Percentiles rank a stretch among this genome's conserved stretches.
Conservation (phyloP, 345 rosid genomes). For the Mangifera indica region DNA sequence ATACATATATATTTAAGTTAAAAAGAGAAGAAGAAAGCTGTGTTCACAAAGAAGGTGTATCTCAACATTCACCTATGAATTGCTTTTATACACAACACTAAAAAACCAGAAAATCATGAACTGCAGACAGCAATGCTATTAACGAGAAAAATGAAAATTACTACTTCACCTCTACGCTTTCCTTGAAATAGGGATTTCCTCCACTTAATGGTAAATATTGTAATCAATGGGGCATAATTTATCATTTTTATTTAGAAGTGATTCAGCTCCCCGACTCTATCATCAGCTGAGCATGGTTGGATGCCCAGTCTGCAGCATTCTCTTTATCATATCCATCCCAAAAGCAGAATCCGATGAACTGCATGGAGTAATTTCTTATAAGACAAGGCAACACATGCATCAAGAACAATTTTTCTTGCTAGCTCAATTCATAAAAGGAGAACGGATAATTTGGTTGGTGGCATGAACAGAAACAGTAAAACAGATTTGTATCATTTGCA, state of each 20-base stretch:
- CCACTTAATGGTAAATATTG: too few species aligned
- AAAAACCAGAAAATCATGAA: too few species aligned
- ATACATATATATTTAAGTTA: too few species aligned
- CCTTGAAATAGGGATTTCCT: too few species aligned
- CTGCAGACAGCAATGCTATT: too few species aligned
- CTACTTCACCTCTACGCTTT: too few species aligned
- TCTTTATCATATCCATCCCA: slow-evolving; percentile 92
- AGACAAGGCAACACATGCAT: slow-evolving; percentile 18
- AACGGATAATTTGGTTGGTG: neutral
- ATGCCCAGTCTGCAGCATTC: slow-evolving; percentile 93
- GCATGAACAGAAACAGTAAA: neutral
- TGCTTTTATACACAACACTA: too few species aligned
- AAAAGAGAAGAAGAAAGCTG: too few species aligned
- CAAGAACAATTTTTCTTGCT: slow-evolving; percentile 12
- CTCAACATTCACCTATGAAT: too few species aligned
- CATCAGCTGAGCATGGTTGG: slow-evolving; percentile 87
- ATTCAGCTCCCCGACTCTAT: neutral
- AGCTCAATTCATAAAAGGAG: neutral
- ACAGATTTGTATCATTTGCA: neutral
- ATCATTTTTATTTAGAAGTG: neutral
- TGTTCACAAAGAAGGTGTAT: too few species aligned
- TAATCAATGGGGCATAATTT: too few species aligned
- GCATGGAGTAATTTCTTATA: slow-evolving; percentile 13
- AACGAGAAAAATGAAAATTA: too few species aligned
- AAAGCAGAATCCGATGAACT: slow-evolving; percentile 95